These are phyloP conservation scores for Fusarium pseudoanthophilum DNA, from an alignment of 2,329 filamentous ascomycete genomes.

Conservation along the genomic window DNA sequence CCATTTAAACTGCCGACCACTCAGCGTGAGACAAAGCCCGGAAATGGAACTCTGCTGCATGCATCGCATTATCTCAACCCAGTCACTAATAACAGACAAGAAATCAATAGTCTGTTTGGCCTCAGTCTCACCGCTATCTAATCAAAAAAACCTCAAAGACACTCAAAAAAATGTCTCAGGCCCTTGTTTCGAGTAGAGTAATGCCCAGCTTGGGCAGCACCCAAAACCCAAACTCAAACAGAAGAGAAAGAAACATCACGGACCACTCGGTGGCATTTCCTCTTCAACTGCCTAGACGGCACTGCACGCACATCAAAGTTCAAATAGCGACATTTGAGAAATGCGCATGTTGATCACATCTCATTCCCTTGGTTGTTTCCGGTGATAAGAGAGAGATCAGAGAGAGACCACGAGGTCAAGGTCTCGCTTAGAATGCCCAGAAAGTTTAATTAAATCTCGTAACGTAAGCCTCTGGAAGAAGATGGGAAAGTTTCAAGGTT, in stretches of 20 bases:
- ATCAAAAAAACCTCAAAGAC: not conserved
- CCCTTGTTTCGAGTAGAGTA: constrained; percentile 22
- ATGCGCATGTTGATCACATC: not conserved
- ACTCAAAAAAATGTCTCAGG: constrained; percentile 9
- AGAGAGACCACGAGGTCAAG: constrained; percentile 4
- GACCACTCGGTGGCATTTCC: constrained; percentile 17
- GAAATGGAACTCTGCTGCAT: not conserved
- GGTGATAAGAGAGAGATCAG: not conserved
- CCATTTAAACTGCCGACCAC: not conserved
- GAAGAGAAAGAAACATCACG: constrained; percentile 4
- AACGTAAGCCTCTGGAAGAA: not conserved
- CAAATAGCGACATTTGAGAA: constrained; percentile 13
- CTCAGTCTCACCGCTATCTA: constrained; percentile 26
- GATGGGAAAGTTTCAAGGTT: not conserved
- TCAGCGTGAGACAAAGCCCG: constrained; percentile 1
- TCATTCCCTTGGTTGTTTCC: constrained; percentile 22
- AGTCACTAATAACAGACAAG: not conserved
- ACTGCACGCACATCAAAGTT: constrained; percentile 2
- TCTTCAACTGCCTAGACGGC: not conserved
- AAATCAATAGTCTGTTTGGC: constrained; percentile 23
- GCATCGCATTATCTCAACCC: not conserved
- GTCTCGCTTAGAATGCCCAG: not conserved
- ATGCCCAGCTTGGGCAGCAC: not conserved
- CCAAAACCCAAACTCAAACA: not conserved
- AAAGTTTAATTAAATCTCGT: constrained; percentile 10